These are phyloP conservation scores for Dipteronia sinensis DNA, from an alignment of 345 rosid genomes.

Conservation along the genomic window DNA sequence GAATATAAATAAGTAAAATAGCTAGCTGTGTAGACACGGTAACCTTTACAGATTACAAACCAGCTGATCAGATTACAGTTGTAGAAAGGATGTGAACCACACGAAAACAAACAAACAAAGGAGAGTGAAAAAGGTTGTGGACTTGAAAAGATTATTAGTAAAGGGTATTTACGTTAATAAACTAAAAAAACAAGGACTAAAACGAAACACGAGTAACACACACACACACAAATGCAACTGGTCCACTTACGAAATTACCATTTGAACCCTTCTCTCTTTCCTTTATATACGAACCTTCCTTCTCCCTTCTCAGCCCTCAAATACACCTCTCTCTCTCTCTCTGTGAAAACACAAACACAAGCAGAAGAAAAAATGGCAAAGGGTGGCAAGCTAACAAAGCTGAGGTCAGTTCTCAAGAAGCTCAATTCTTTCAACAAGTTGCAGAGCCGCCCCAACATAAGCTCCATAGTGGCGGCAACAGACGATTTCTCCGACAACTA, in stretches of 20 bases:
- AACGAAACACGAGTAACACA: not conserved
- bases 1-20: not conserved
- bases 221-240: not conserved
- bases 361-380: slow-evolving; percentile 55
- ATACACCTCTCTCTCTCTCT: not conserved
- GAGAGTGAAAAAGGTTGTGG: not conserved
- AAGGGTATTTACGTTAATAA: not conserved
- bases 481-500: slow-evolving; percentile 27
- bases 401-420: slow-evolving; percentile 82
- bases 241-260: slow-evolving; percentile 10
- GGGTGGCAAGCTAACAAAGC: slow-evolving; percentile 72
- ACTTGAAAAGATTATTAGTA: not conserved
- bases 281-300: slow-evolving; percentile 44
- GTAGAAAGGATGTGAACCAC: not conserved
- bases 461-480: slow-evolving; percentile 36
- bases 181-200: not conserved
- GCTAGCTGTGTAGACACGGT: too few relatives aligned
- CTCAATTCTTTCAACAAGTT: slow-evolving; percentile 71
- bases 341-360: not conserved
- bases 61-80: not conserved
- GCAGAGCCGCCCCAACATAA: slow-evolving; percentile 35
- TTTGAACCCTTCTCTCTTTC: slow-evolving; percentile 17
- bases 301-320: slow-evolving; percentile 31
- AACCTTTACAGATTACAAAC: not conserved
- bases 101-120: not conserved